Conservation (phyloP, 805 yeast genomes). For the Pichia occidentalis region DNA sequence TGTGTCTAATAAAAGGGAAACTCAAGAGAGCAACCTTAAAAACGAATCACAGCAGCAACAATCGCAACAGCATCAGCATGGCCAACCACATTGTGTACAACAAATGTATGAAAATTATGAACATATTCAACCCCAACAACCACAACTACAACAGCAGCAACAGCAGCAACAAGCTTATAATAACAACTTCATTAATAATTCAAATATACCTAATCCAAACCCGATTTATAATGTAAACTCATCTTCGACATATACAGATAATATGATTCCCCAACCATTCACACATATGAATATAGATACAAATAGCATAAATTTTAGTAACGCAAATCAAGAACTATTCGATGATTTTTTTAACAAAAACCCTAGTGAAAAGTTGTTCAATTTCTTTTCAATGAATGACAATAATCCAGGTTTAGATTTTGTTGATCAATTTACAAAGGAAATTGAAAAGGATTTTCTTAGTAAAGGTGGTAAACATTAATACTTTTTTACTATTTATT, state of each 20-base stretch:
- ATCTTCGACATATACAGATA: not conserved
- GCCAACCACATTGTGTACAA: not conserved
- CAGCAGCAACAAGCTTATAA: not conserved
- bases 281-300: constrained; percentile 1
- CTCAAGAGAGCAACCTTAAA: not conserved
- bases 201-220: not conserved
- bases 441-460: constrained; percentile 61
- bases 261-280: not conserved
- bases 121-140: constrained; percentile 5
- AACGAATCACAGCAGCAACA: too few species aligned
- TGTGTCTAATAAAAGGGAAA: not conserved
- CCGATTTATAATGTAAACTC: not conserved
- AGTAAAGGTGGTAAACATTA: constrained; percentile 24
- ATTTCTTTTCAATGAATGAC: constrained; percentile 41
- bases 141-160: constrained; percentile 5
- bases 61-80: too few species aligned
- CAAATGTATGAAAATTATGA: not conserved
- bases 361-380: constrained; percentile 35
- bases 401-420: constrained; percentile 49
- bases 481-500: not conserved
- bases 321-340: constrained; percentile 25
- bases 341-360: constrained; percentile 29
- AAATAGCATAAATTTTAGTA: constrained; percentile 12
- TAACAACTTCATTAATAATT: not conserved
- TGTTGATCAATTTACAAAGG: constrained; percentile 76